Percentiles rank a stretch among this genome's conserved stretches.
Conservation (phyloP, 345 rosid species). For the Ceriops zippeliana region DNA sequence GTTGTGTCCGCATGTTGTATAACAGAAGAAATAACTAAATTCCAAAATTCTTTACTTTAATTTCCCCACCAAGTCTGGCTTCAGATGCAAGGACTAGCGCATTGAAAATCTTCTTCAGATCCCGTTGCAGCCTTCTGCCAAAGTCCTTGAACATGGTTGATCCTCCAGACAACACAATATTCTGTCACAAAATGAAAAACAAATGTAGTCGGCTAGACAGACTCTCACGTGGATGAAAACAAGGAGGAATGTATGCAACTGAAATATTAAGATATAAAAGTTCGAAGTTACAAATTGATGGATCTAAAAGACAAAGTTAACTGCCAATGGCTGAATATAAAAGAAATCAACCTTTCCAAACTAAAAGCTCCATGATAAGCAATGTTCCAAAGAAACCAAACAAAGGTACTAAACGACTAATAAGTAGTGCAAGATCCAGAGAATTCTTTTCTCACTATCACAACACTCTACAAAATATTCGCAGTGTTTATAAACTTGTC, state of each 20-base stretch:
- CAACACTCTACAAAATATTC: not conserved
- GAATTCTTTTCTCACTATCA: not conserved
- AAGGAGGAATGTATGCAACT: not conserved
- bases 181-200: constrained; percentile 43
- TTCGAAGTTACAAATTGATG: not conserved
- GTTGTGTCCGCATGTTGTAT: not conserved
- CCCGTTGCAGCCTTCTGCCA: constrained; percentile 92
- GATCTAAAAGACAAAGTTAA: not conserved
- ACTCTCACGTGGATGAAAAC: not conserved
- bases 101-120: constrained; percentile 92
- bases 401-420: not conserved
- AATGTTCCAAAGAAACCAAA: too few species aligned
- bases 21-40: not conserved
- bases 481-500: not conserved
- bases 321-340: not conserved
- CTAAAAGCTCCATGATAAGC: not conserved
- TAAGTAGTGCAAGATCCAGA: not conserved
- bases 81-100: constrained; percentile 75
- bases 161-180: constrained; percentile 94
- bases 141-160: constrained; percentile 99
- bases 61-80: constrained; percentile 67
- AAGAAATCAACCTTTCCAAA: not conserved
- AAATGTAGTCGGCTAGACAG: not conserved
- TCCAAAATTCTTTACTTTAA: constrained; percentile 47
- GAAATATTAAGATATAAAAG: not conserved